Evolutionary conservation across 257 asterid genomes (phyloP).

Genomic region (Capsicum chinense): DNA sequence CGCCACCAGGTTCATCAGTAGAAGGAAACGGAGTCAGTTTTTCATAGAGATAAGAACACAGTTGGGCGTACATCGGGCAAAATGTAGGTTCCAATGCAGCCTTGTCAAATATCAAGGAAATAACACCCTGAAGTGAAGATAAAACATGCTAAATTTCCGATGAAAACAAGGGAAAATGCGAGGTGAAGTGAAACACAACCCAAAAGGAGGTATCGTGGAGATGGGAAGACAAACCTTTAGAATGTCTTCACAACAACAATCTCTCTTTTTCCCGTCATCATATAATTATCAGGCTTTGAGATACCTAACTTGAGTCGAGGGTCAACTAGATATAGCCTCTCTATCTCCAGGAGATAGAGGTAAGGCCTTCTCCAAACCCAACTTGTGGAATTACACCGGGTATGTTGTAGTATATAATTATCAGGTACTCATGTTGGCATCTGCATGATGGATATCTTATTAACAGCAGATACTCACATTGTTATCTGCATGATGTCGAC

Average conservation of each 20-base stretch:
- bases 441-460: constrained; percentile 41
- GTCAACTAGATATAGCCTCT: too few relatives aligned
- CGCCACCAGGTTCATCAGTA: constrained; percentile 80
- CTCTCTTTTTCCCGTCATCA: too few relatives aligned
- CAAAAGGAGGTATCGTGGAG: too few relatives aligned
- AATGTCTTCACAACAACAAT: constrained; percentile 45
- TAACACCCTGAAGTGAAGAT: not conserved
- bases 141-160: too few relatives aligned
- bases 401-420: too few relatives aligned
- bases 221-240: constrained; percentile 59
- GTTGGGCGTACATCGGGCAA: constrained; percentile 87
- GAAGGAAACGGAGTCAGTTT: constrained; percentile 89
- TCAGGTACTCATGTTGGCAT: constrained; percentile 52
- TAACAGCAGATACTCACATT: constrained; percentile 38
- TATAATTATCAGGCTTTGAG: too few relatives aligned
- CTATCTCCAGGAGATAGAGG: too few relatives aligned
- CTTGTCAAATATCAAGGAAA: constrained; percentile 86
- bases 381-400: too few relatives aligned
- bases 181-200: too few relatives aligned
- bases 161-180: too few relatives aligned
- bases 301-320: too few relatives aligned
- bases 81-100: constrained; percentile 93
- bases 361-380: constrained; percentile 47
- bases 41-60: constrained; percentile 80
- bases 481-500: constrained; percentile 10